These are phyloP conservation scores for Mycena olivaceomarginata DNA, from an alignment of 768 basidiomycete genomes.

Conservation along the genomic window DNA sequence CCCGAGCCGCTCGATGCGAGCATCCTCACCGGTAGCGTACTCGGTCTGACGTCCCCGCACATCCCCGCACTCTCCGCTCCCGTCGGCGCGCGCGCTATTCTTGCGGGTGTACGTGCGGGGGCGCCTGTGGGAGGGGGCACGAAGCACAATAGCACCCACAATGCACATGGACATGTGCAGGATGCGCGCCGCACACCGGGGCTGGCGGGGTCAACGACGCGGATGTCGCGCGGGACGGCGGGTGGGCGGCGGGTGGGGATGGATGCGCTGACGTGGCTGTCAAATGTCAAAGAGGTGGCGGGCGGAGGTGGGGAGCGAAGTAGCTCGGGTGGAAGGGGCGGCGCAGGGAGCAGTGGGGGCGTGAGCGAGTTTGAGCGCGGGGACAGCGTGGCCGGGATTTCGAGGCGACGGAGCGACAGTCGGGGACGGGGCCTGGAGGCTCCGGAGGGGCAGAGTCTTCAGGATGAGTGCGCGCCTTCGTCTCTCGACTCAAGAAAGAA, in stretches of 20 bases:
- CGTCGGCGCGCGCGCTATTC: slow-evolving; percentile 77
- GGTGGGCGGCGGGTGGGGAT: slow-evolving; percentile 74
- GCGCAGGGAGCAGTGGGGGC: slow-evolving; percentile 65
- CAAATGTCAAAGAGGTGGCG: slow-evolving; percentile 78
- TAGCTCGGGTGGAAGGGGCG: slow-evolving; percentile 73
- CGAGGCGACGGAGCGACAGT: slow-evolving; percentile 64
- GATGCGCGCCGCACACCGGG: slow-evolving; percentile 35
- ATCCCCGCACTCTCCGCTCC: slow-evolving; percentile 79
- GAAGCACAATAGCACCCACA: slow-evolving; percentile 19
- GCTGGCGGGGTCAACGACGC: slow-evolving; percentile 23
- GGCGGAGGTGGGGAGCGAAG: slow-evolving; percentile 64
- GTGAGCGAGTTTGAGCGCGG: slow-evolving; percentile 68
- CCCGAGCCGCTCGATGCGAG: slow-evolving; percentile 48
- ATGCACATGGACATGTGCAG: slow-evolving; percentile 29
- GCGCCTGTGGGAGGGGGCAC: slow-evolving; percentile 51
- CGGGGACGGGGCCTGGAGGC: slow-evolving; percentile 56
- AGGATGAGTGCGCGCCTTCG: slow-evolving; percentile 78
- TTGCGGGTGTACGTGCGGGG: slow-evolving; percentile 82
- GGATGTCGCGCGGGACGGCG: slow-evolving; percentile 60
- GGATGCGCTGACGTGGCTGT: slow-evolving; percentile 84
- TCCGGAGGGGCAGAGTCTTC: slow-evolving; percentile 62
- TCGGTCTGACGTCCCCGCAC: slow-evolving; percentile 2
- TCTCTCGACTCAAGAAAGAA: not conserved
- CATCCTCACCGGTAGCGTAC: slow-evolving; percentile 1
- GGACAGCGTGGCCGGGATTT: slow-evolving; percentile 32